phyloP scores from a whole-genome alignment of 495 filamentous ascomycete genomes.

The Penicillium lividum region DNA sequence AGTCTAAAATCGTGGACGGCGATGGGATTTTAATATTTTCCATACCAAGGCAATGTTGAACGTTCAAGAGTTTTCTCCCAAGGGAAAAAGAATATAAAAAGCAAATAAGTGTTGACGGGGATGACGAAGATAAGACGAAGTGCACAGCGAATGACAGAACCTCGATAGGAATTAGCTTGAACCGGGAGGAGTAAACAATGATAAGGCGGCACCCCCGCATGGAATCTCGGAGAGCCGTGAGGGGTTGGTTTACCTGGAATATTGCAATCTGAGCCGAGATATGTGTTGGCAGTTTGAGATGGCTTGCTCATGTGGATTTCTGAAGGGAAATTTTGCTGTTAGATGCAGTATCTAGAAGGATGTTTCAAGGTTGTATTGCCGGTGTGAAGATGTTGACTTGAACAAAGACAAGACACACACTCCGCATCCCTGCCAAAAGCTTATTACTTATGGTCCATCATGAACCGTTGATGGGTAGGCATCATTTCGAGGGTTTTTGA shows the following conservation, averaged over 20 bases:
- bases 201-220: slow-evolving; percentile 16
- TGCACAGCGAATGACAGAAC: slow-evolving; percentile 14
- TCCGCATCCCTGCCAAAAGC: too few relatives aligned
- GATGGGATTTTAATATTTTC: slow-evolving; percentile 66
- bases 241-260: neutral
- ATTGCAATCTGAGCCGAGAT: slow-evolving; percentile 1
- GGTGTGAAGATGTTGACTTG: too few relatives aligned
- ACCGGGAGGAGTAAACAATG: slow-evolving; percentile 7
- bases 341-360: too few relatives aligned
- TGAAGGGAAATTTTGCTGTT: too few relatives aligned
- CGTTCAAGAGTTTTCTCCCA: neutral
- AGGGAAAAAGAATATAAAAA: neutral
- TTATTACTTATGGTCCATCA: too few relatives aligned
- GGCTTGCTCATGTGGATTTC: neutral
- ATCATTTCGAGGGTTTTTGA: too few relatives aligned
- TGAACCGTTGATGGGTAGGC: too few relatives aligned
- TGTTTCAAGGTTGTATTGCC: too few relatives aligned
- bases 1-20: slow-evolving; percentile 59
- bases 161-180: slow-evolving; percentile 6
- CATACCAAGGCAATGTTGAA: slow-evolving; percentile 42
- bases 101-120: neutral
- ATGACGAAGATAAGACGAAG: slow-evolving; percentile 16
- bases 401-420: too few relatives aligned
- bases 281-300: neutral
- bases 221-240: slow-evolving; percentile 14